Base-by-base conservation (phyloP, 805 yeast species). In the Limtongozyma cylindracea region DNA sequence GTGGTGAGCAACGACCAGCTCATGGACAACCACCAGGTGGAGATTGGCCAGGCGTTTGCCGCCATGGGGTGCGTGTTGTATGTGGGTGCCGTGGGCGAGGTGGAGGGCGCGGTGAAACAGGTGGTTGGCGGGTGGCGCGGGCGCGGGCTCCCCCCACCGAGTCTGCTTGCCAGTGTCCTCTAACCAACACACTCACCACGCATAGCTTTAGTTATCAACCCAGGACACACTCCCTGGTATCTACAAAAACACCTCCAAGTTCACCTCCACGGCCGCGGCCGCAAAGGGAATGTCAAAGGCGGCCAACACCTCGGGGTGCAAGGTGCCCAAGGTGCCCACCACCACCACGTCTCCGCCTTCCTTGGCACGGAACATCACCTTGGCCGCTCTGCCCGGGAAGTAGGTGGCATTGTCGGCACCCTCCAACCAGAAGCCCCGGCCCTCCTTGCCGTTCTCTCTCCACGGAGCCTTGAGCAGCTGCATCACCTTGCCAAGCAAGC, bases 381-480 rank as follows among this genome's bases (percentile, higher is more conserved):
- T 69, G 23, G 98, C 98, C 29, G 94, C 95, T 55, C 98, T 72
- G 19, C 96, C 98, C 18, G 94, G 92, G 73, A 88, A 88, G 50
- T 59, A 84, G 27, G 82, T 72, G 22, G 66, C 57, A 40, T 67
- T 58, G 23, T 46, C 47, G 37, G 68, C 76, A 41, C 71, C 68
- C 44, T 67, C 74, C 26, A 73, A 71, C 88, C 88, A 74, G 49
- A 65, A 74, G 24, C 94, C 94, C 52, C 88, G 74, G 19, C 38
- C 32, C 18, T 57, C 40, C 18, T 39, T 42, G 10, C 65, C 59
- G 29, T 61, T 56, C 28, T 60, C 68, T 27, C 73, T 47, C 88
- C 91, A 76, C 20, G 65, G 62, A 17, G 91, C 67, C 57, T 95
- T 73, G 53, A 88, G 61, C 38, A 94, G 84, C 53, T 80, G 84